phyloP scores from a whole-genome alignment of 2,329 filamentous ascomycete species.

The Beauveria brongniartii region DNA sequence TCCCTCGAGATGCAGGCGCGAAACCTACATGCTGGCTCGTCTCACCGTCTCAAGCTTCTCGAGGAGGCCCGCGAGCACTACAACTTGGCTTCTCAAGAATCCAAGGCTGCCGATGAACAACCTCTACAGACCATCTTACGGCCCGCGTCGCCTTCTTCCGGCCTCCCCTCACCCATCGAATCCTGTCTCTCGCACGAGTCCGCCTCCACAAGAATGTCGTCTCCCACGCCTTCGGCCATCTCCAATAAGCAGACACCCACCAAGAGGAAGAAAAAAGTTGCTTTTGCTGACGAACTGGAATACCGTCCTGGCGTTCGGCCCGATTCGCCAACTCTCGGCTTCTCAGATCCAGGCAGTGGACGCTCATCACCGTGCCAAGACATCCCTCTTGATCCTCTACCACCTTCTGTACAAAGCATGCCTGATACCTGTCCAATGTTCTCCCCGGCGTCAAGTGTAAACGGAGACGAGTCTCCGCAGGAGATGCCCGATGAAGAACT shows the following conservation, averaged over 20 bases:
- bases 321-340: slow-evolving; percentile 52
- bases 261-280: slow-evolving; percentile 31
- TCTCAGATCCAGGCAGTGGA: slow-evolving; percentile 31
- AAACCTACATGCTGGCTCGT: slow-evolving; percentile 36
- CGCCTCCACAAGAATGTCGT: slow-evolving; percentile 36
- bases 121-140: slow-evolving; percentile 31
- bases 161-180: slow-evolving; percentile 37
- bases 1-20: slow-evolving; percentile 49
- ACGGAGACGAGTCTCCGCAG: background rate
- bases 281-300: slow-evolving; percentile 26
- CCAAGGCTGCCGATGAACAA: slow-evolving; percentile 34
- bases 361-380: slow-evolving; percentile 5
- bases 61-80: slow-evolving; percentile 46
- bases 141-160: slow-evolving; percentile 30
- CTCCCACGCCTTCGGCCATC: slow-evolving; percentile 37
- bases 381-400: slow-evolving; percentile 5
- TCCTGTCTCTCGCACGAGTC: slow-evolving; percentile 39
- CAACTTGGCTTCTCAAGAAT: slow-evolving; percentile 37
- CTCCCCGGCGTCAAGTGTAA: background rate
- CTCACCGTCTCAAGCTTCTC: slow-evolving; percentile 39
- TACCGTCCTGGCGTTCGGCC: slow-evolving; percentile 44
- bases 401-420: slow-evolving; percentile 3
- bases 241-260: slow-evolving; percentile 23
- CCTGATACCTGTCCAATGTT: slow-evolving; percentile 3
- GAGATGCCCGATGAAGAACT: slow-evolving; percentile 8